A percentile compares a stretch with the other conserved stretches of the same genome.
Evolutionary conservation across 768 basidiomycete species (phyloP).

Genomic region (Lentinula sp.): DNA sequence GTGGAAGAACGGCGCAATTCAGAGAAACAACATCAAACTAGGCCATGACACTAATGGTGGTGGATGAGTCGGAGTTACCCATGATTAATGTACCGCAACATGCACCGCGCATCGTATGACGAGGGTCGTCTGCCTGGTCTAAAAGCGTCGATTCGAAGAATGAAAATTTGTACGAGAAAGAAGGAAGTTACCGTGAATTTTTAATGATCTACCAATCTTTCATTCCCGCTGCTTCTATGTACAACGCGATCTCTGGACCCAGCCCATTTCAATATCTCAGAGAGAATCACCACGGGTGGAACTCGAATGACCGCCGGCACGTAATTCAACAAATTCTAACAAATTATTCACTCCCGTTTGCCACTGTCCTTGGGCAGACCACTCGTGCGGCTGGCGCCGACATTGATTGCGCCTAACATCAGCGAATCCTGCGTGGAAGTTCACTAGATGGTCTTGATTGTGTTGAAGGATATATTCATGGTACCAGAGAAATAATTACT

Average conservation of each 20-base stretch:
- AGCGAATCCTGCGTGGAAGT: conserved; percentile 76
- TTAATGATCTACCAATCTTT: conserved; percentile 77
- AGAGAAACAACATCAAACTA: no score
- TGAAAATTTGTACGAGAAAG: background rate
- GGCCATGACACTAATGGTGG: no score
- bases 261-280: conserved; percentile 38
- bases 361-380: conserved; percentile 44
- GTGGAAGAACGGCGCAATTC: conserved; percentile 3
- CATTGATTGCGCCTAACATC: conserved; percentile 61
- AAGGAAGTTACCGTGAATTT: conserved; percentile 32
- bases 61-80: background rate
- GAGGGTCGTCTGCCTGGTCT: conserved; percentile 16
- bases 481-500: conserved; percentile 22
- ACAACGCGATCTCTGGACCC: conserved; percentile 67
- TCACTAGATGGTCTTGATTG: conserved; percentile 80
- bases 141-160: background rate
- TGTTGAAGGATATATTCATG: conserved; percentile 35
- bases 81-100: conserved; percentile 14
- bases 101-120: conserved; percentile 16
- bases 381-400: conserved; percentile 36
- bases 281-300: background rate
- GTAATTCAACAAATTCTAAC: conserved; percentile 64
- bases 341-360: conserved; percentile 50
- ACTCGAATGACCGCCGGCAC: conserved; percentile 14
- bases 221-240: conserved; percentile 22